Conservation (phyloP, 2,329 filamentous ascomycete genomes). For the Beauveria sp. region DNA sequence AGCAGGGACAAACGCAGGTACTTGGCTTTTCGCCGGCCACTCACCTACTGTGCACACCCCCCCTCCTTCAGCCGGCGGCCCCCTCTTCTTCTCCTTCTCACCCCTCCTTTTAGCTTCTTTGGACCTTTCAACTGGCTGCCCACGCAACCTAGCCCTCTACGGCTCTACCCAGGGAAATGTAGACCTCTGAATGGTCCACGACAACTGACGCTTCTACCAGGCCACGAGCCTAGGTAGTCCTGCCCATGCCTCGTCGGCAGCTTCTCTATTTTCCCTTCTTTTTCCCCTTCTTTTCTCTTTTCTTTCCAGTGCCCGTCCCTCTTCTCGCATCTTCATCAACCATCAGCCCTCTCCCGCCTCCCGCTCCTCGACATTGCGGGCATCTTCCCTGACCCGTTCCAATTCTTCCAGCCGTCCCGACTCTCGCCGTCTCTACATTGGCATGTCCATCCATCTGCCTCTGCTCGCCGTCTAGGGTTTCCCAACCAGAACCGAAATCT, state of each 20-base stretch:
- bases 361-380: neutral
- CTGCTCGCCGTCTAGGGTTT: neutral
- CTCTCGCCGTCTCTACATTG: neutral
- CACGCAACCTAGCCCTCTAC: too few relatives aligned
- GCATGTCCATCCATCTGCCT: neutral
- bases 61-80: too few relatives aligned
- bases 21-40: neutral
- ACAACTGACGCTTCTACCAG: neutral
- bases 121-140: too few relatives aligned
- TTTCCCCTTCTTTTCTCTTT: neutral
- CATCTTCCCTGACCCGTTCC: neutral
- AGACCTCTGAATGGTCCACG: neutral
- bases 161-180: too few relatives aligned
- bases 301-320: neutral
- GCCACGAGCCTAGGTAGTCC: neutral
- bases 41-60: too few relatives aligned
- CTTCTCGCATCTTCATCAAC: neutral
- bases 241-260: neutral
- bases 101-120: too few relatives aligned
- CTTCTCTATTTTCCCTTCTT: neutral
- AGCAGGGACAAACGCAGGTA: neutral
- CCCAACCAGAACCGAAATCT: slow-evolving; percentile 1
- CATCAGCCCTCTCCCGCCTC: neutral
- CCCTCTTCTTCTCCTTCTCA: too few relatives aligned
- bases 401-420: too few relatives aligned